phyloP scores from a whole-genome alignment of 1,139 yeast species.

The Blastobotrys capitulatus region DNA sequence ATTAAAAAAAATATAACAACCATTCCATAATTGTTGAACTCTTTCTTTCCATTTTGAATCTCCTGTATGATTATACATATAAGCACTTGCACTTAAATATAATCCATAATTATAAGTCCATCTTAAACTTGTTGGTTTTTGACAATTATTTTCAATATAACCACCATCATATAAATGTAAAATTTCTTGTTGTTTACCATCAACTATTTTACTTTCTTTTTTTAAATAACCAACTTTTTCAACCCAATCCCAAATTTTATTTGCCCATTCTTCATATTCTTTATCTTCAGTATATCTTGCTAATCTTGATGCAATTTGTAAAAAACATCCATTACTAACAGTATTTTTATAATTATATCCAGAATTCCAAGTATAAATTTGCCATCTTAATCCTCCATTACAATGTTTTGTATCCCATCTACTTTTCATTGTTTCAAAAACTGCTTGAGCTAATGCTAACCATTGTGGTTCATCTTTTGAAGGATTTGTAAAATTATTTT shows the following conservation, averaged over 20 bases:
- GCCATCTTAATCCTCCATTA: constrained; percentile 94
- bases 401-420: constrained; percentile 79
- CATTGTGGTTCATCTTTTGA: constrained; percentile 49
- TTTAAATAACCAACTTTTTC: constrained; percentile 49
- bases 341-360: constrained; percentile 92
- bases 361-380: constrained; percentile 88
- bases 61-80: constrained; percentile 66
- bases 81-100: constrained; percentile 75
- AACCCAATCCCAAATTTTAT: constrained; percentile 80
- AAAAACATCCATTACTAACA: constrained; percentile 84
- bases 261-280: constrained; percentile 78
- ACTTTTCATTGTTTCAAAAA: constrained; percentile 81
- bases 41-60: constrained; percentile 65
- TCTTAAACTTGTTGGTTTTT: constrained; percentile 50
- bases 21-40: constrained; percentile 33
- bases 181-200: constrained; percentile 19
- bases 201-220: constrained; percentile 21
- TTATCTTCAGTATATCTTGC: constrained; percentile 72
- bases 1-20: constrained; percentile 57
- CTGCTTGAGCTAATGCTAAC: constrained; percentile 70
- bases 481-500: constrained; percentile 80
- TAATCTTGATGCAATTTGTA: constrained; percentile 81
- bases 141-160: constrained; percentile 54
- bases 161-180: constrained; percentile 68
- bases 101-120: constrained; percentile 93